Evolutionary conservation across 2,329 filamentous ascomycete genomes (phyloP).

Genomic region (Fusarium dlaminii): DNA sequence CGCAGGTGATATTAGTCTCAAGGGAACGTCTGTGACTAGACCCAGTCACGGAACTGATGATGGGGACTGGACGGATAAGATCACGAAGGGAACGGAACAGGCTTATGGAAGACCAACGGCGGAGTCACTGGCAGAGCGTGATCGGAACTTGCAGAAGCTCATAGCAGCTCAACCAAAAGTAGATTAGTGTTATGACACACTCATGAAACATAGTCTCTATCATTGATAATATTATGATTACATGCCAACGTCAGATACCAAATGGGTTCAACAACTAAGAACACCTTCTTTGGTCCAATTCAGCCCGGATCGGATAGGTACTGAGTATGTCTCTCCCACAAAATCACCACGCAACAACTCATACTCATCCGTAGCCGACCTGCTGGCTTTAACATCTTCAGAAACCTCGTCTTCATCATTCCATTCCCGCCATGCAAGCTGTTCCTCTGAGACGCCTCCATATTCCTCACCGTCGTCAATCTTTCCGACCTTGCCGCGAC

Average conservation of each 20-base stretch:
- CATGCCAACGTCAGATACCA: too few relatives aligned
- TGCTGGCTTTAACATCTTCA: not conserved
- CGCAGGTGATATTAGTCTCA: conserved; percentile 11
- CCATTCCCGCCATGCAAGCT: not conserved
- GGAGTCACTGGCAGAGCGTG: conserved; percentile 11
- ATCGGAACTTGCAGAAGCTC: conserved; percentile 21
- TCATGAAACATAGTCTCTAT: not conserved
- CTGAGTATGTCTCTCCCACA: not conserved
- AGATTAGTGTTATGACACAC: not conserved
- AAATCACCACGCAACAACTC: not conserved
- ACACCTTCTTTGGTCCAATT: not conserved
- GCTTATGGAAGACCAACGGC: conserved; percentile 16
- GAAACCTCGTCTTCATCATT: not conserved
- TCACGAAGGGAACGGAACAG: conserved; percentile 16
- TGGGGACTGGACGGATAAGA: conserved; percentile 19
- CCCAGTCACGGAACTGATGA: not conserved
- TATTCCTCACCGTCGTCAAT: rapidly evolving
- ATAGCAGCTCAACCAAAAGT: conserved; percentile 21
- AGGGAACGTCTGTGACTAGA: not conserved
- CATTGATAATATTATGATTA: not conserved
- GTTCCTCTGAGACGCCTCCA: rapidly evolving
- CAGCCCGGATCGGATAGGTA: not conserved
- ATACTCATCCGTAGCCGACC: not conserved
- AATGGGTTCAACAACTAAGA: not conserved
- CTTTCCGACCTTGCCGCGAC: not conserved